Evolutionary conservation across 441 rosid genomes (phyloP).

Genomic region (Syzygium syzygioides): DNA sequence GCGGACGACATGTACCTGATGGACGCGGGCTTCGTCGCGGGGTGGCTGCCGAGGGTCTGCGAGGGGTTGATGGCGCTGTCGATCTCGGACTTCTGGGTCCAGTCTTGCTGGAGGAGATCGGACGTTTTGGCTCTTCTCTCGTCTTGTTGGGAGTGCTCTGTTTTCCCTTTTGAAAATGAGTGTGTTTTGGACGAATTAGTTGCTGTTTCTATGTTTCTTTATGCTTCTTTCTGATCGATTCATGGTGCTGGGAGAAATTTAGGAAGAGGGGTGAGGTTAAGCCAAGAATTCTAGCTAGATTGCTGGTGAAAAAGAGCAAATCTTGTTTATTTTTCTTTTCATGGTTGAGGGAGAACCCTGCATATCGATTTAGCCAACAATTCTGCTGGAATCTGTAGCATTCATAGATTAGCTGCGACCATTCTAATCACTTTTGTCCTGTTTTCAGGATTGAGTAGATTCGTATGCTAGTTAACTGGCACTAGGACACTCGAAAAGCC

Average conservation of each 20-base stretch:
- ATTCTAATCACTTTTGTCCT: neutral
- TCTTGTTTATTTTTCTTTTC: neutral
- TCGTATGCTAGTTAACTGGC: neutral
- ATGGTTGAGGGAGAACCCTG: neutral
- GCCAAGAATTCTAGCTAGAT: neutral
- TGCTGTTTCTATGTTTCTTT: neutral
- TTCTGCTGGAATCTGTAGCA: neutral
- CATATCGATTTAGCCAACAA: neutral
- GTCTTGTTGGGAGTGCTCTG: conserved; percentile 45
- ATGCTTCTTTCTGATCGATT: neutral
- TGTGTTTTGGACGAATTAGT: neutral
- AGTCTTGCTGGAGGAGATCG: conserved; percentile 65
- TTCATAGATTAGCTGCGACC: neutral
- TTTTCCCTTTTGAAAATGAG: neutral
- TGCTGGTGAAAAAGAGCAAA: neutral
- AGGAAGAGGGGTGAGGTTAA: neutral
- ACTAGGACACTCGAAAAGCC: neutral
- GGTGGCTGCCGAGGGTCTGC: conserved; percentile 48
- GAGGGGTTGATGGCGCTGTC: conserved; percentile 29
- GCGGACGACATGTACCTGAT: conserved; percentile 47
- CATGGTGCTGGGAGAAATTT: neutral
- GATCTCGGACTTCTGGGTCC: conserved; percentile 63
- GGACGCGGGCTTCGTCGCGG: conserved; percentile 31
- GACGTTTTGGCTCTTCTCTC: conserved; percentile 47
- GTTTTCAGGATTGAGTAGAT: neutral